phyloP scores from a whole-genome alignment of 805 yeast genomes.

The Starmerella cellae region DNA sequence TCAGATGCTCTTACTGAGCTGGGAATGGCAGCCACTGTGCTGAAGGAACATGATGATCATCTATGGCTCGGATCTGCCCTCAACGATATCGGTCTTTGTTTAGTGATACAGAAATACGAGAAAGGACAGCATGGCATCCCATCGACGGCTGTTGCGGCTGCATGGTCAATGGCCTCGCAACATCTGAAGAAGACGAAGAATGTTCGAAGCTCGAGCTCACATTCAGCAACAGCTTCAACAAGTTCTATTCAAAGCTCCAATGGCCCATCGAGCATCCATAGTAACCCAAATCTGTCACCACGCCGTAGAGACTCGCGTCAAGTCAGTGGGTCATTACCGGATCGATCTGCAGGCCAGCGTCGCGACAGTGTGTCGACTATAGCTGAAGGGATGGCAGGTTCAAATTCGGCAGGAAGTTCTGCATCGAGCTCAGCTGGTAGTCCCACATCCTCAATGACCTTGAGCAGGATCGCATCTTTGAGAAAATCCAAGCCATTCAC shows the following conservation, averaged over 20 bases:
- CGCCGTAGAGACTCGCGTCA: too few species aligned
- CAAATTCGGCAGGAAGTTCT: too few species aligned
- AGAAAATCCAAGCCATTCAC: conserved; percentile 23
- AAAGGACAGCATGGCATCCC: conserved; percentile 34
- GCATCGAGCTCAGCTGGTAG: not conserved
- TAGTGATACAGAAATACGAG: conserved; percentile 45
- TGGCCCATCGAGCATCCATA: not conserved
- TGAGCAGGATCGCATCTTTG: conserved; percentile 1
- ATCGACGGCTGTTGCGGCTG: conserved; percentile 19
- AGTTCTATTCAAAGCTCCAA: too few species aligned
- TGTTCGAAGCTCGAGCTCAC: not conserved
- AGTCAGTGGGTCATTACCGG: not conserved
- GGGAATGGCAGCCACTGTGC: conserved; percentile 51
- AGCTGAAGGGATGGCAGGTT: not conserved
- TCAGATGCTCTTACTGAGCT: conserved; percentile 57
- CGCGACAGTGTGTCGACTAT: not conserved
- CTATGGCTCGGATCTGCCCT: conserved; percentile 81
- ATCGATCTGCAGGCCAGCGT: not conserved
- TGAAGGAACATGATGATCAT: conserved; percentile 55
- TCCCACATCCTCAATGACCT: conserved; percentile 34
- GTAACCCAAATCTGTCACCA: not conserved
- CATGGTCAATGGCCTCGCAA: conserved; percentile 13
- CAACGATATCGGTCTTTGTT: conserved; percentile 64
- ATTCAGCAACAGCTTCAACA: too few species aligned
- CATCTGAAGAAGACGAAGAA: not conserved